Conservation (phyloP, 1,139 yeast species). For the Saccharomycopsis hybrid region DNA sequence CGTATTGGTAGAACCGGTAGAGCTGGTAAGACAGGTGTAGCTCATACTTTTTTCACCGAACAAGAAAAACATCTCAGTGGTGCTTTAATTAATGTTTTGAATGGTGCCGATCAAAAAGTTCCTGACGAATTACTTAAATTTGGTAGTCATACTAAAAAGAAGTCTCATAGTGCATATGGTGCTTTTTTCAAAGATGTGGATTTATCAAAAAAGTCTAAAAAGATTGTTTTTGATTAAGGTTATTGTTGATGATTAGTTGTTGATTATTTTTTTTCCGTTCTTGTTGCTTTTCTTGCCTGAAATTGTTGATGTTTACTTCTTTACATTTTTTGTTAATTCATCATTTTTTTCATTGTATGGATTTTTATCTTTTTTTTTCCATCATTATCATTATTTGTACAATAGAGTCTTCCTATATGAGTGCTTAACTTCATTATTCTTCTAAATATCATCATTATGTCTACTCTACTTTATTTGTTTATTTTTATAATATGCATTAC, state of each 20-base stretch:
- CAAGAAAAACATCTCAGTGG: conserved; percentile 97
- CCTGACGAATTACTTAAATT: conserved; percentile 95
- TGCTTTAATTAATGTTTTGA: conserved; percentile 81
- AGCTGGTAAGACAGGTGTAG: conserved; percentile 93
- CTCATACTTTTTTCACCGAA: conserved; percentile 93
- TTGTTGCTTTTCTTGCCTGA: no score
- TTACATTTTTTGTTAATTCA: no score
- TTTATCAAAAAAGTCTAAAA: conserved; percentile 79
- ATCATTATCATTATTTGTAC: no score
- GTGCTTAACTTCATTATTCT: no score
- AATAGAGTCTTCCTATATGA: no score
- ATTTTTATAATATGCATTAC: no score
- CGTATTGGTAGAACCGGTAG: conserved; percentile 98
- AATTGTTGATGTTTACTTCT: no score
- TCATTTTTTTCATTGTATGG: no score
- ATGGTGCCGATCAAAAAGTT: conserved; percentile 92
- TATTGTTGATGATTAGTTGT: background rate
- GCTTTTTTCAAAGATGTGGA: conserved; percentile 94
- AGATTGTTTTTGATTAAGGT: conserved; percentile 62
- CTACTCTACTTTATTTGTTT: no score
- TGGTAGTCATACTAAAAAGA: conserved; percentile 97
- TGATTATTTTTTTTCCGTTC: no score
- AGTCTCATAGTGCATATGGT: conserved; percentile 93
- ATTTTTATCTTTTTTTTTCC: no score
- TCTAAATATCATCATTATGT: no score